phyloP scores from a whole-genome alignment of 2,329 filamentous ascomycete species.

The Fusarium bactridioides region DNA sequence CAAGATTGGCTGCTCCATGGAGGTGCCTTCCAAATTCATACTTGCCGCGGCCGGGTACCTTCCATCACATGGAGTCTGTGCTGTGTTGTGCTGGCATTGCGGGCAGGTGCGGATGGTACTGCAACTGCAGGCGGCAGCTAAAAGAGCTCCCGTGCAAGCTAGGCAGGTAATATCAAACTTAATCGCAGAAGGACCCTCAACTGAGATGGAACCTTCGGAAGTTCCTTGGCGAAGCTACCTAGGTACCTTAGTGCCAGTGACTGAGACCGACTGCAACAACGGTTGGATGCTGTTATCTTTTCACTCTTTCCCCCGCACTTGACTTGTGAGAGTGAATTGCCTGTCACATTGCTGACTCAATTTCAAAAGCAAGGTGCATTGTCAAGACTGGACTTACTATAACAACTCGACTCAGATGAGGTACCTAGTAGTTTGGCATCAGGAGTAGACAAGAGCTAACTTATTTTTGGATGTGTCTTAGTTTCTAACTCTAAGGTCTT shows the following conservation, averaged over 20 bases:
- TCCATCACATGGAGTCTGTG: neutral
- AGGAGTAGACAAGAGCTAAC: neutral
- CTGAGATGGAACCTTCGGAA: neutral
- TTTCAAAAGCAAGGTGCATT: neutral
- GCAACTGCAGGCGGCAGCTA: slow-evolving; percentile 7
- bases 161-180: neutral
- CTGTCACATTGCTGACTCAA: neutral
- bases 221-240: neutral
- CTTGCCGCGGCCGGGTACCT: slow-evolving; percentile 35
- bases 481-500: neutral
- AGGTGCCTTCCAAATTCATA: slow-evolving; percentile 31
- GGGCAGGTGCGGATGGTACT: neutral
- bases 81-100: neutral
- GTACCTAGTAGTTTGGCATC: neutral
- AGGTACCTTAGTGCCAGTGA: neutral
- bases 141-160: slow-evolving; percentile 2
- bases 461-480: neutral
- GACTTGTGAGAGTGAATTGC: neutral
- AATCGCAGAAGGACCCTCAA: neutral
- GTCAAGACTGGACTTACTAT: neutral
- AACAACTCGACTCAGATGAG: neutral
- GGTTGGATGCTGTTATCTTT: neutral
- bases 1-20: neutral
- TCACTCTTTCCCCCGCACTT: neutral
- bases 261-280: neutral